Base-by-base conservation (phyloP, 2,329 filamentous ascomycete genomes). In the Penicillium vulpinum region DNA sequence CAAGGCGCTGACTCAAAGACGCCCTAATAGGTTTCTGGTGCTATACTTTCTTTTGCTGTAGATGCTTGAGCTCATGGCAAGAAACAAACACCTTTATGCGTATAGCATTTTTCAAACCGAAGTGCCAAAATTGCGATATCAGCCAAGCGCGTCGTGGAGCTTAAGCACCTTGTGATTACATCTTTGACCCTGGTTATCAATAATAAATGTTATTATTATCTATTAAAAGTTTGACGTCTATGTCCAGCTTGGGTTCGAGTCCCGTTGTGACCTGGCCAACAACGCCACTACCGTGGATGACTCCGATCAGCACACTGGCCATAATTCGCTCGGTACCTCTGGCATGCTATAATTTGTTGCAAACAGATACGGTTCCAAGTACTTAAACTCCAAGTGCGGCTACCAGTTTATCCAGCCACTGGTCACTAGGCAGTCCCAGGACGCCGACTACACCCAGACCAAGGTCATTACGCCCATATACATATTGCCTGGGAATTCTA, bases 361-460 rank as follows among this genome's bases (percentile, higher is more conserved):
- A 31, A 80, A 78, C 58, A 73, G 76, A 60, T 78, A 76, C 55
- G 78, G 79, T 0, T 77, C 77, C 10, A 80, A 78, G 61, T 79
- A 76, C 55, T 69, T 81, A 5, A 76, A 74, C 61, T 65, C 65
- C 21, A 63, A 69, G 45, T 63, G 66, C 18, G 73, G 71, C 28
- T 80, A 80, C 64, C 73, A 78, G 62, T 70, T 81, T 53, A 65
- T 81, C 2, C 72, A 76, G 58, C 77, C 78, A 2, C 73, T 81
- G 33, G 72, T 79, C 16, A 77, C 77, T 2, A 58, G 64, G 16
- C 74, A 79, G 62, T 74, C 75, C 3, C 62, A 54, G 28, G 73
- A 71, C 4, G 69, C 64, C 4, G 77, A 76, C 58, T 80, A 78
- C 62, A 77, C 78, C 0, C 66, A 64, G 5, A 63, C 63, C 1